These are phyloP conservation scores for Cornus florida DNA, from an alignment of 148 eudicot genomes.

Conservation along the genomic window DNA sequence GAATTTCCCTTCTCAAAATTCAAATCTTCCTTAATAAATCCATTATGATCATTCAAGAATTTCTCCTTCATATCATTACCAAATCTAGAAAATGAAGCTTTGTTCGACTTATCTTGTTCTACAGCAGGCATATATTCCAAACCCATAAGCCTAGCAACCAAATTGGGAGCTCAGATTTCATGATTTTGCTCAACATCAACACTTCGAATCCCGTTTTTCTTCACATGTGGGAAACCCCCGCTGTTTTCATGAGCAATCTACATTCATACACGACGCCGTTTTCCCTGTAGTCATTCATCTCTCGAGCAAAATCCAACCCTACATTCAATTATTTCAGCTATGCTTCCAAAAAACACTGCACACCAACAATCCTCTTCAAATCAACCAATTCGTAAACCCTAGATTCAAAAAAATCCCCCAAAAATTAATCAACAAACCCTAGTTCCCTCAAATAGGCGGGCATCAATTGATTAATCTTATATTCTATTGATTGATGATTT, in stretches of 20 bases:
- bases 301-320: slow-evolving; percentile 7
- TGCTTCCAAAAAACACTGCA: neutral
- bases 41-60: slow-evolving; percentile 12
- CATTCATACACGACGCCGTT: slow-evolving; percentile 34
- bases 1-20: slow-evolving; percentile 42
- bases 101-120: slow-evolving; percentile 30
- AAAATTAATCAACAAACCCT: neutral
- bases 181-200: slow-evolving; percentile 36
- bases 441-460: neutral
- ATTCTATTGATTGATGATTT: neutral
- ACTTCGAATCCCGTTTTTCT: slow-evolving; percentile 34
- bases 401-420: neutral
- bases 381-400: neutral
- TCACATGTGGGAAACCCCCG: slow-evolving; percentile 63
- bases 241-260: slow-evolving; percentile 81
- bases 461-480: neutral
- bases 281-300: slow-evolving; percentile 39
- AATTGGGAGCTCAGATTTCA: slow-evolving; percentile 60
- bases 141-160: slow-evolving; percentile 98
- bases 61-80: slow-evolving; percentile 24
- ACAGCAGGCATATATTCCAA: slow-evolving; percentile 77
- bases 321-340: neutral
- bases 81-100: slow-evolving; percentile 20
- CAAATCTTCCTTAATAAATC: slow-evolving; percentile 21
- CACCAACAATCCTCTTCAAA: slow-evolving; percentile 7